phyloP scores from a whole-genome alignment of 306 rosid genomes.

The Fragaria ananassa region DNA sequence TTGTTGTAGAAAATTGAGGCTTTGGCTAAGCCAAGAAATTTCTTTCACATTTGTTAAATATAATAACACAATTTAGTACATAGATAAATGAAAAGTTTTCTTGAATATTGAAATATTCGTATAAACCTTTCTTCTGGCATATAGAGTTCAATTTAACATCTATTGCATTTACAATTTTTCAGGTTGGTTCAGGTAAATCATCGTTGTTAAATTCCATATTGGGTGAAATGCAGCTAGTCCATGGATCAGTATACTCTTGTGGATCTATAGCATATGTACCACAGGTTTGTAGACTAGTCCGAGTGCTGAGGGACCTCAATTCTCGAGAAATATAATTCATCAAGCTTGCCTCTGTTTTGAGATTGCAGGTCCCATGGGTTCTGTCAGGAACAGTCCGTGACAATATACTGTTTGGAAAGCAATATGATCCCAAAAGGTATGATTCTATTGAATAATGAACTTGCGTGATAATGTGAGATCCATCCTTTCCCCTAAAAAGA shows the following conservation, averaged over 20 bases:
- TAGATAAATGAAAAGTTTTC: not conserved
- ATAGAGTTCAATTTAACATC: not conserved
- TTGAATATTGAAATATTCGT: not conserved
- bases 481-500: not conserved
- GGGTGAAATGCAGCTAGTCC: slow-evolving; percentile 63
- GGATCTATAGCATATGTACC: slow-evolving; percentile 84
- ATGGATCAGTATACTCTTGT: slow-evolving; percentile 55
- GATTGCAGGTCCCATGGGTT: slow-evolving; percentile 87
- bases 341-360: slow-evolving; percentile 18
- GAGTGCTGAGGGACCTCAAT: slow-evolving; percentile 6
- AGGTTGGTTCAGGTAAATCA: slow-evolving; percentile 99
- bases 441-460: slow-evolving; percentile 12
- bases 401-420: slow-evolving; percentile 80
- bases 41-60: not conserved
- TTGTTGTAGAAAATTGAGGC: not conserved
- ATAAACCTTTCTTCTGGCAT: not conserved
- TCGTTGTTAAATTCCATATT: slow-evolving; percentile 74
- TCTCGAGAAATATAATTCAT: slow-evolving; percentile 26
- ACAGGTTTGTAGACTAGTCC: slow-evolving; percentile 56
- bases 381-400: slow-evolving; percentile 88
- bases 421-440: slow-evolving; percentile 67
- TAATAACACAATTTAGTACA: not conserved
- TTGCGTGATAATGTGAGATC: not conserved
- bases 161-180: slow-evolving; percentile 26
- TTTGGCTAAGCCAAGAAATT: not conserved